These are phyloP conservation scores for Chimonanthus salicifolius DNA, from an alignment of 164 flowering plant species.

Conservation along the genomic window DNA sequence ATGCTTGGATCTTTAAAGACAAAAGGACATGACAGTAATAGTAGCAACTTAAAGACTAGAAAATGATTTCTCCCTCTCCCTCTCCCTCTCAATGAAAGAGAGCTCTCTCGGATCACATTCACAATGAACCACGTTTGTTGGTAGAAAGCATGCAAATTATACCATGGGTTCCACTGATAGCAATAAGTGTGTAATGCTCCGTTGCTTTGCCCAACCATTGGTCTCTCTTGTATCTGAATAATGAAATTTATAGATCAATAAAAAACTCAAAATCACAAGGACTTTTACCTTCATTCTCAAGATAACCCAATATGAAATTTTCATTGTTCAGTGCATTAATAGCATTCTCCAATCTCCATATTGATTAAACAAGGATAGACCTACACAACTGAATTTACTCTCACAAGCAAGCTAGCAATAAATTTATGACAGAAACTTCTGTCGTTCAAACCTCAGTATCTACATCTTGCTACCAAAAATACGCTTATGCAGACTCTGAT, in stretches of 20 bases:
- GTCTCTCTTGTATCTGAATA: conserved; percentile 37
- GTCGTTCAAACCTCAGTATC: not conserved
- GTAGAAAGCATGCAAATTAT: conserved; percentile 1
- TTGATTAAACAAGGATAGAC: not conserved
- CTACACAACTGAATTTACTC: no score
- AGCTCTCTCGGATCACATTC: no score
- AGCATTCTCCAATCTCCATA: no score
- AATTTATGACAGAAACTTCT: not conserved
- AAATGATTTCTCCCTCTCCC: no score
- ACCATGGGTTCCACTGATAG: conserved; percentile 55
- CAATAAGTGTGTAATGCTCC: conserved; percentile 29
- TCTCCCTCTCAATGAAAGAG: no score
- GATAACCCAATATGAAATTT: no score
- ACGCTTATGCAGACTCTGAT: not conserved
- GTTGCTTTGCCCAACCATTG: conserved; percentile 37
- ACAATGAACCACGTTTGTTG: not conserved
- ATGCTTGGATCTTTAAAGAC: no score
- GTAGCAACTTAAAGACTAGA: no score
- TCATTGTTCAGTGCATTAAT: no score
- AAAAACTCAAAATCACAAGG: not conserved
- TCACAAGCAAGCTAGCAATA: not conserved
- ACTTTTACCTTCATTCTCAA: not conserved
- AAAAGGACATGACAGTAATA: no score
- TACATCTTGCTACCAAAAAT: no score
- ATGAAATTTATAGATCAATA: not conserved